Base-by-base conservation (phyloP, 257 asterid species). In the Rehmannia glutinosa region DNA sequence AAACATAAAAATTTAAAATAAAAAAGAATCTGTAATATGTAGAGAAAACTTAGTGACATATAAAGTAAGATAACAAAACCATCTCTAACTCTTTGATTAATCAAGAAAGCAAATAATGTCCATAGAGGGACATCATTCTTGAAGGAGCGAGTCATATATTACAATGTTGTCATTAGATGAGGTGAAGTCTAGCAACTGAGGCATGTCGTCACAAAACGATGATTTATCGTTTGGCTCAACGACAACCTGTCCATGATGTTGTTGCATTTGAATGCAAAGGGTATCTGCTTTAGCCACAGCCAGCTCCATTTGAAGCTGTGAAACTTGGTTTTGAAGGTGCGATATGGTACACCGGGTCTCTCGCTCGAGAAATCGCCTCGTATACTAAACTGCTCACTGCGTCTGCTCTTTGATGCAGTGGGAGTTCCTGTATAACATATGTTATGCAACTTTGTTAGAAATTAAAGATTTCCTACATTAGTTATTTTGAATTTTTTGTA, bases 301-400 rank as follows among this genome's bases (percentile, higher is more conserved):
- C n/a, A n/a, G 80, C n/a, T n/a, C n/a, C n/a, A n/a, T n/a, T n/a
- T n/a, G n/a, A n/a, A n/a, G n/a, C n/a, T n/a, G n/a, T n/a, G n/a
- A n/a, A n/a, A n/a, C n/a, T n/a, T n/a, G n/a, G n/a, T n/a, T n/a
- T n/a, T n/a, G n/a, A n/a, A n/a, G n/a, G n/a, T n/a, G n/a, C n/a
- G n/a, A n/a, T n/a, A n/a, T n/a, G n/a, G n/a, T n/a, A n/a, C n/a
- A n/a, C n/a, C n/a, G n/a, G n/a, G n/a, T n/a, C n/a, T n/a, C n/a
- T n/a, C n/a, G n/a, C n/a, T n/a, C n/a, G n/a, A n/a, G n/a, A 73
- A 11, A 65, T 71, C 12, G 81, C 81, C 64, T 76, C 81, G 19
- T 76, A 76, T 1, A 71, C 81, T 8, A 76, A 70, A 53, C 81
- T 76, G 70, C 77, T 76, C 58, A 76, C 81, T 1, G 81, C 74